Evolutionary conservation across 1,284 basidiomycete genomes (phyloP), one percentile per base, ranked within the genome.

Genomic region (Boletus sp.): DNA sequence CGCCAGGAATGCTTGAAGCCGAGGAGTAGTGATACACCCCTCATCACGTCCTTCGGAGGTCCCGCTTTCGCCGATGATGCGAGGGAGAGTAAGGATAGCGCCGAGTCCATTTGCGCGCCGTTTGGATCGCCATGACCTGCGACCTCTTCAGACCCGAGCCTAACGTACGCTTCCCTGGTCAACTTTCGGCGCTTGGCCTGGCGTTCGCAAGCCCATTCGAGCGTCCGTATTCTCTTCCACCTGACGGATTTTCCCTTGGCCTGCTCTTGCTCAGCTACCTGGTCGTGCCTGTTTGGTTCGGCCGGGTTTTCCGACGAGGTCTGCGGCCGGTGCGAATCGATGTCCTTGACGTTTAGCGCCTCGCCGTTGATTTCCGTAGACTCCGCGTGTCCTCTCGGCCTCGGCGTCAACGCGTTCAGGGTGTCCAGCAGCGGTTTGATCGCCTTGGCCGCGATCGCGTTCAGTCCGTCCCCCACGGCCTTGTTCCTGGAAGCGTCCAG

Each of bases 201-300:
- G 36, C 64, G 66, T 20, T 71, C 65, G 51, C 75, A 75, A 10
- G 75, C 74, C 75, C 74, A 76, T 50, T 76, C 74, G n/a, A 76
- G 64, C 2, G 69, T 69, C 36, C 61, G 61, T 44, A 58, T 52
- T 19, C 52, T 50, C 38, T 57, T 66, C 48, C 53, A 50, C 29
- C 3, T 48, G 39, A 40, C 4, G 13, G 40, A 4, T 22, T 42
- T 53, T 8, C 19, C 52, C 33, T 48, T 53, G 43, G 29, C 26
- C 44, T 47, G 45, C 30, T 50, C 54, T 12, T 44, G 46, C n/a
- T 49, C 50, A 19, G 19, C 16, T 8, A 2, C 25, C 3, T 43
- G 34, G 26, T 48, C 46, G 32, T 25, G 17, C 22, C 4, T 29
- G 29, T 36, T 13, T 3, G 25, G 6, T 23, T 50, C 58, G 37